Evolutionary conservation across 768 basidiomycete species (phyloP).

Genomic region (Pleurotus eryngii): DNA sequence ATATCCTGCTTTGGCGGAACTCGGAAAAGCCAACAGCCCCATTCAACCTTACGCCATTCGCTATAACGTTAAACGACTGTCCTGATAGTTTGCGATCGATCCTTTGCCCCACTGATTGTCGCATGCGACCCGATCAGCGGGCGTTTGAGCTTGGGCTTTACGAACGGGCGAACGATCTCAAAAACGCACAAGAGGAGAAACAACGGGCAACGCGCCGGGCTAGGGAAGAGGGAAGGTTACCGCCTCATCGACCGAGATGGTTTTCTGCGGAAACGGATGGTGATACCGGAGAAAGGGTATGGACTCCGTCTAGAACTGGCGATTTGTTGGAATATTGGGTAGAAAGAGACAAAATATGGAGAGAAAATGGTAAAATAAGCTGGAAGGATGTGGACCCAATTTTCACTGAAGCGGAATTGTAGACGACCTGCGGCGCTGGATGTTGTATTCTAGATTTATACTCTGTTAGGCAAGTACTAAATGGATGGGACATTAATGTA

Average conservation of each 20-base stretch:
- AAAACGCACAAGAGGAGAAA: conserved; percentile 77
- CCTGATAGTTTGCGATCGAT: conserved; percentile 67
- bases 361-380: conserved; percentile 26
- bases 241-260: conserved; percentile 84
- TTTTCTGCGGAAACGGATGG: conserved; percentile 78
- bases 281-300: conserved; percentile 88
- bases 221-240: conserved; percentile 69
- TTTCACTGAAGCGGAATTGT: conserved; percentile 60
- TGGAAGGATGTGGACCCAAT: conserved; percentile 80
- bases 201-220: conserved; percentile 72
- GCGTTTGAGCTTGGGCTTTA: conserved; percentile 91
- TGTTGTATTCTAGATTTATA: no score
- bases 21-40: conserved; percentile 78
- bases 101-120: conserved; percentile 88
- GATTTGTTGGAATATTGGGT: conserved; percentile 77
- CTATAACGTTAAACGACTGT: conserved; percentile 88
- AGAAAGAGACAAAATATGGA: conserved; percentile 68
- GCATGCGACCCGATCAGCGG: conserved; percentile 88
- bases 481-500: no score
- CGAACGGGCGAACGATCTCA: conserved; percentile 78
- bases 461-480: no score
- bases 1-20: conserved; percentile 90
- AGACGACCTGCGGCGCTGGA: not conserved
- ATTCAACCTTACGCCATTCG: conserved; percentile 95
- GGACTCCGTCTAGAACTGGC: conserved; percentile 61